Conservation (phyloP, 768 basidiomycete genomes). For the Serendipita sp. region DNA sequence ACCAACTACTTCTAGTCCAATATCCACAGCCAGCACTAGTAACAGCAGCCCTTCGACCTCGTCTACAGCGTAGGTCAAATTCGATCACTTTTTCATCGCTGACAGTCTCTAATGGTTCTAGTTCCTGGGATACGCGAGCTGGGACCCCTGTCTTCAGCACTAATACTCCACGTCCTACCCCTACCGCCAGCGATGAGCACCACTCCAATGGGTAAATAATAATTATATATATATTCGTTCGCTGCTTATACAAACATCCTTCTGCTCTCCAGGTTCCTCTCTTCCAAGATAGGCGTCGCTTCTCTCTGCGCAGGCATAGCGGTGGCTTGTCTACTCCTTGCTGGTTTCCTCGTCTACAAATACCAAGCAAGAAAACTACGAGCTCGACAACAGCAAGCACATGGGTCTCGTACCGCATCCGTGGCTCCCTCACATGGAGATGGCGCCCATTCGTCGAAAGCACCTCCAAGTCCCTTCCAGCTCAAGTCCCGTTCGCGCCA, state of each 20-base stretch:
- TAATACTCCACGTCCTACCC: not conserved
- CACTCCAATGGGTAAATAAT: not conserved
- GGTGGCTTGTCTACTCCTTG: not conserved
- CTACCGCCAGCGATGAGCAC: not conserved
- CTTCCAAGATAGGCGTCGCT: not conserved
- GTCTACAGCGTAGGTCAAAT: no score
- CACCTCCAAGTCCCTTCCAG: not conserved
- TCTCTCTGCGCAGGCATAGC: not conserved
- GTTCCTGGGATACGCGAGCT: not conserved
- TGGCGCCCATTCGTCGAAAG: not conserved
- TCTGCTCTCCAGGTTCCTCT: not conserved
- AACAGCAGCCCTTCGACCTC: not conserved
- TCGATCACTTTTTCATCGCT: not conserved
- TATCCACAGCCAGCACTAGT: not conserved
- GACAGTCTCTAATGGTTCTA: not conserved
- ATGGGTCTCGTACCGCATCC: not conserved
- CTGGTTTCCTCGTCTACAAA: not conserved
- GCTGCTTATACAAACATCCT: not conserved
- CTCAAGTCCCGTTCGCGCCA: not conserved
- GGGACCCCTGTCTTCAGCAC: conserved; percentile 12
- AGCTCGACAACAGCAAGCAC: not conserved
- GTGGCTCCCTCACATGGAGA: not conserved
- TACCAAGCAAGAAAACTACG: not conserved
- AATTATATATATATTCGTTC: not conserved
- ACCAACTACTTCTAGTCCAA: not conserved